Conservation (phyloP, 2,329 filamentous ascomycete genomes). For the Sclerotinia nivalis region DNA sequence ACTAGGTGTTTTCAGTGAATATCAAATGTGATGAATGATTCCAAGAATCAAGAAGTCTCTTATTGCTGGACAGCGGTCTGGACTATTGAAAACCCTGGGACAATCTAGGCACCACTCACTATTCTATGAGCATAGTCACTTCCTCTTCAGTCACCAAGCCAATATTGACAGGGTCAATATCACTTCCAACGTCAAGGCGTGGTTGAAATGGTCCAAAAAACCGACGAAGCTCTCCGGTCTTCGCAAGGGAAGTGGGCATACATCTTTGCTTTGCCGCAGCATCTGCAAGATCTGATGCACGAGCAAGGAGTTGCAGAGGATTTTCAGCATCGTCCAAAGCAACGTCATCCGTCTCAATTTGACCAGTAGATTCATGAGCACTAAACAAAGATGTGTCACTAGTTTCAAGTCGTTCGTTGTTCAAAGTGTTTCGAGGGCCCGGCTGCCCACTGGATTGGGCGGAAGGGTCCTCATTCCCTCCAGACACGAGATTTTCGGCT, state of each 20-base stretch:
- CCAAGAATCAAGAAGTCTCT: background rate
- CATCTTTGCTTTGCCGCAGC: slow-evolving; percentile 25
- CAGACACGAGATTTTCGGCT: slow-evolving; percentile 46
- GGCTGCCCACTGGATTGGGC: slow-evolving; percentile 2
- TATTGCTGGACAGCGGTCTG: background rate
- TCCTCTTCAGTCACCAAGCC: slow-evolving; percentile 68
- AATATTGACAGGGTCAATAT: slow-evolving; percentile 68
- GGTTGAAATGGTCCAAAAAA: slow-evolving; percentile 69
- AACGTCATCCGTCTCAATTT: slow-evolving; percentile 50
- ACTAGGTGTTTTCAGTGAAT: background rate
- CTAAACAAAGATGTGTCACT: background rate
- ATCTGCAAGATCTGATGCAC: slow-evolving; percentile 63
- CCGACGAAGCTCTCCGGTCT: slow-evolving; percentile 51
- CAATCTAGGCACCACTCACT: slow-evolving; percentile 49
- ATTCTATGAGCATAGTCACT: slow-evolving; percentile 62
- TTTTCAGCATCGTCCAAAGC: slow-evolving; percentile 74
- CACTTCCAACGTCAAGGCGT: slow-evolving; percentile 61
- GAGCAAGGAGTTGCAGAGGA: slow-evolving; percentile 69
- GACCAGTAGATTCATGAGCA: background rate
- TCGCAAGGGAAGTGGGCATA: background rate
- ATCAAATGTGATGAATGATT: background rate
- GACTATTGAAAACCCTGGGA: background rate
- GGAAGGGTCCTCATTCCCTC: slow-evolving; percentile 31
- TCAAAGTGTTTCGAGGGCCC: background rate
- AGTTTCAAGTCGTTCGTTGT: background rate